Percentiles rank a stretch among this genome's conserved stretches.
Evolutionary conservation across 257 asterid species (phyloP).

Genomic region (Agastache rugosa): DNA sequence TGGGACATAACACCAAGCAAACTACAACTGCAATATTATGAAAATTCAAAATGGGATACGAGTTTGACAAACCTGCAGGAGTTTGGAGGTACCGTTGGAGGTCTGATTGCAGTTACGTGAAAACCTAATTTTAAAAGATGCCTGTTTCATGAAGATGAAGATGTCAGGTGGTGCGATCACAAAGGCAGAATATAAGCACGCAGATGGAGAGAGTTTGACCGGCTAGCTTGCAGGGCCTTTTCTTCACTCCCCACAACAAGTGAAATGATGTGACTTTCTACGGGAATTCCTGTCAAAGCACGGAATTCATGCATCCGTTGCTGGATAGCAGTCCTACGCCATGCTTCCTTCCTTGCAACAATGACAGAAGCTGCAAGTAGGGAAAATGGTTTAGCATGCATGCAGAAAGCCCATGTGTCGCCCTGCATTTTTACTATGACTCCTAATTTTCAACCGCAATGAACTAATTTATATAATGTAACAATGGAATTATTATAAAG

Average conservation of each 20-base stretch:
- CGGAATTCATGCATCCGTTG: conserved; percentile 73
- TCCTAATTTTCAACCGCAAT: background rate
- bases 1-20: background rate
- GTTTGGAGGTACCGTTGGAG: conserved; percentile 95
- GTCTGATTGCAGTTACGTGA: conserved; percentile 88
- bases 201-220: conserved; percentile 45
- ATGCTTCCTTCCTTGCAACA: conserved; percentile 77
- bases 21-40: background rate
- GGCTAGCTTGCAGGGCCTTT: conserved; percentile 93
- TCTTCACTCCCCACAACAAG: conserved; percentile 84
- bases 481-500: background rate
- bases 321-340: conserved; percentile 84
- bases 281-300: conserved; percentile 53
- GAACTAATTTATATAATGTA: background rate
- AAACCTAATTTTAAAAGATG: conserved; percentile 81
- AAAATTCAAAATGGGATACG: background rate
- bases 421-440: background rate
- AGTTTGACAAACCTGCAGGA: conserved; percentile 84
- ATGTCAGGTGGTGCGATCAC: conserved; percentile 31
- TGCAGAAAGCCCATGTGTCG: background rate
- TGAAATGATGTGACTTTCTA: conserved; percentile 54
- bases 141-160: conserved; percentile 54
- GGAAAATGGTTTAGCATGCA: background rate
- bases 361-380: conserved; percentile 73
- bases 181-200: background rate